Percentiles rank a stretch among this genome's conserved stretches.
Evolutionary conservation across 306 rosid genomes (phyloP).

Genomic region (Inga laurina): DNA sequence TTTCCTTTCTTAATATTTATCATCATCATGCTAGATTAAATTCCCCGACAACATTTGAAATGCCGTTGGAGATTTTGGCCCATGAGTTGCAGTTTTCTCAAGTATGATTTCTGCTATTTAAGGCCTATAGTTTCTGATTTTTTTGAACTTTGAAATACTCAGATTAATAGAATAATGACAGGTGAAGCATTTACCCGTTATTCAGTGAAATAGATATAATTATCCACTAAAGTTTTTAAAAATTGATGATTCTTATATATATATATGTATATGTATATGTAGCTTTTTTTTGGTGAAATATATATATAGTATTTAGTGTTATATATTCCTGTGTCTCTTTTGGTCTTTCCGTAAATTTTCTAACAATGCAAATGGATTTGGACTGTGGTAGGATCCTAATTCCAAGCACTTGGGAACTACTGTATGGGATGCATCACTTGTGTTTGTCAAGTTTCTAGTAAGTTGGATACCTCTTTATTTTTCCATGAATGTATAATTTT

Average conservation of each 20-base stretch:
- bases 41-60: slow-evolving; percentile 81
- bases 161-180: neutral
- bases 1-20: slow-evolving; percentile 3
- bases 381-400: slow-evolving; percentile 75
- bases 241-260: neutral
- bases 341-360: slow-evolving; percentile 21
- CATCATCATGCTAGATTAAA: slow-evolving; percentile 61
- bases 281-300: too few relatives aligned
- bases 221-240: neutral
- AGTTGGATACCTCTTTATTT: slow-evolving; percentile 25
- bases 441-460: slow-evolving; percentile 84
- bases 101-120: slow-evolving; percentile 42
- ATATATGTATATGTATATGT: too few relatives aligned
- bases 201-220: slow-evolving; percentile 1
- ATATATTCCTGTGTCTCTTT: slow-evolving; percentile 5
- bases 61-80: slow-evolving; percentile 83
- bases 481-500: neutral
- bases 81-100: slow-evolving; percentile 80
- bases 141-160: neutral
- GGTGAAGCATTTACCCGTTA: neutral
- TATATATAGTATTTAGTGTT: neutral
- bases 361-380: slow-evolving; percentile 31
- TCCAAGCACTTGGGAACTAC: slow-evolving; percentile 95
- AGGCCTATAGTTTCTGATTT: slow-evolving; percentile 10
- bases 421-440: slow-evolving; percentile 97